phyloP scores from a whole-genome alignment of 768 basidiomycete species.

The Plicaturopsis crispa region DNA sequence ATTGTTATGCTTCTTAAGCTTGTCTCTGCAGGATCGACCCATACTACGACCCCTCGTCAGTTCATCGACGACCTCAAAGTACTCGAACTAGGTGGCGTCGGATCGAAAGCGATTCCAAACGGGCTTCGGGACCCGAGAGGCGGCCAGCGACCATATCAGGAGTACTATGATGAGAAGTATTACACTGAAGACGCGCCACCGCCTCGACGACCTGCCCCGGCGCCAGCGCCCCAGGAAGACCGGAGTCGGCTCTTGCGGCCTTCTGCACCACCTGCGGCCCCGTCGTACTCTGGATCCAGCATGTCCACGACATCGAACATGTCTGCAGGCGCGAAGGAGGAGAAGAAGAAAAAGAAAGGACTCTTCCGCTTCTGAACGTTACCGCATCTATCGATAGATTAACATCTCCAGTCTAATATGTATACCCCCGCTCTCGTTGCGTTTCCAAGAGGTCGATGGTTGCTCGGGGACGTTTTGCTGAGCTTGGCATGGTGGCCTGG shows the following conservation, averaged over 20 bases:
- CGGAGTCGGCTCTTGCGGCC: slow-evolving; percentile 13
- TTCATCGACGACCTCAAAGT: slow-evolving; percentile 86
- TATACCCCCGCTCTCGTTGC: no score
- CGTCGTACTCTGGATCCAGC: slow-evolving; percentile 49
- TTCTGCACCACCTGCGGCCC: slow-evolving; percentile 10
- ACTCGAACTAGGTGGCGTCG: slow-evolving; percentile 81
- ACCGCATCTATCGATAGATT: no score
- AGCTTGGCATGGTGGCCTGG: no score
- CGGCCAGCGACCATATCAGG: slow-evolving; percentile 52
- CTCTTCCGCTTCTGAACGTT: slow-evolving; percentile 65
- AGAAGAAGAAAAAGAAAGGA: slow-evolving; percentile 75
- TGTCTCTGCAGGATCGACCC: slow-evolving; percentile 72
- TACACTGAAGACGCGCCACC: slow-evolving; percentile 57
- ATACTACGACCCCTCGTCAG: slow-evolving; percentile 71
- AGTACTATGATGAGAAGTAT: slow-evolving; percentile 76
- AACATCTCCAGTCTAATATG: no score
- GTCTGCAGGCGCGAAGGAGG: slow-evolving; percentile 36
- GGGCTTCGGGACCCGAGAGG: slow-evolving; percentile 46
- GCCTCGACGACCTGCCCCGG: slow-evolving; percentile 30
- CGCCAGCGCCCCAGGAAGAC: slow-evolving; percentile 26
- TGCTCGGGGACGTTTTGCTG: no score
- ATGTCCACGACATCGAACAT: slow-evolving; percentile 33
- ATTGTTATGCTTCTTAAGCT: neutral
- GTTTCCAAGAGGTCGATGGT: no score
- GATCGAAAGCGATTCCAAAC: slow-evolving; percentile 65